Evolutionary conservation across 2,329 filamentous ascomycete genomes (phyloP).

Genomic region (Aurifilum marmelostoma): DNA sequence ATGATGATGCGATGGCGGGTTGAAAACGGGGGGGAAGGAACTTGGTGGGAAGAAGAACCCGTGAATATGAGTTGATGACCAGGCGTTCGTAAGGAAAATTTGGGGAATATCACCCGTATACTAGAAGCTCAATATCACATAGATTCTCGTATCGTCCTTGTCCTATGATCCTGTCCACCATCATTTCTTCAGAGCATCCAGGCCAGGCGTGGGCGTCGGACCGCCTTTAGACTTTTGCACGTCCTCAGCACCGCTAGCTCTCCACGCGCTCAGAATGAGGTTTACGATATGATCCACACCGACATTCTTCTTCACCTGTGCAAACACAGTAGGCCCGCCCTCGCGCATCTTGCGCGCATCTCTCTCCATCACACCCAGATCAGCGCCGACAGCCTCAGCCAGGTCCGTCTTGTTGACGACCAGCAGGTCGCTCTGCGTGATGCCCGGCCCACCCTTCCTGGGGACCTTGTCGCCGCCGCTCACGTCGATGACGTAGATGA

Average conservation of each 20-base stretch:
- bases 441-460: conserved; percentile 92
- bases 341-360: conserved; percentile 95
- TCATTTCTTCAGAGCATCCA: conserved; percentile 44
- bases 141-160: too few species aligned
- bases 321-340: conserved; percentile 93
- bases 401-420: conserved; percentile 98
- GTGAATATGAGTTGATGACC: conserved; percentile 25
- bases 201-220: conserved; percentile 58
- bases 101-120: background rate
- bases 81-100: conserved; percentile 24
- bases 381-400: conserved; percentile 86
- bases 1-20: conserved; percentile 43
- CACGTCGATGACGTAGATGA: conserved; percentile 98
- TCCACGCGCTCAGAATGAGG: conserved; percentile 90
- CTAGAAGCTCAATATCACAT: conserved; percentile 18
- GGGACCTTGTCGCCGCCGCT: conserved; percentile 96
- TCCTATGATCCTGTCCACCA: too few species aligned
- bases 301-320: conserved; percentile 91
- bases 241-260: conserved; percentile 78
- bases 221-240: conserved; percentile 58
- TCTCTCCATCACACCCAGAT: conserved; percentile 90
- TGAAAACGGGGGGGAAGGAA: conserved; percentile 37
- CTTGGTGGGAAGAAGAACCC: conserved; percentile 4
- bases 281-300: conserved; percentile 86
- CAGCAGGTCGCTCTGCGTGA: conserved; percentile 92